A percentile compares a stretch with the other conserved stretches of the same genome.
Conservation (phyloP, 2,329 filamentous ascomycete genomes). For the Whalleya microplaca region DNA sequence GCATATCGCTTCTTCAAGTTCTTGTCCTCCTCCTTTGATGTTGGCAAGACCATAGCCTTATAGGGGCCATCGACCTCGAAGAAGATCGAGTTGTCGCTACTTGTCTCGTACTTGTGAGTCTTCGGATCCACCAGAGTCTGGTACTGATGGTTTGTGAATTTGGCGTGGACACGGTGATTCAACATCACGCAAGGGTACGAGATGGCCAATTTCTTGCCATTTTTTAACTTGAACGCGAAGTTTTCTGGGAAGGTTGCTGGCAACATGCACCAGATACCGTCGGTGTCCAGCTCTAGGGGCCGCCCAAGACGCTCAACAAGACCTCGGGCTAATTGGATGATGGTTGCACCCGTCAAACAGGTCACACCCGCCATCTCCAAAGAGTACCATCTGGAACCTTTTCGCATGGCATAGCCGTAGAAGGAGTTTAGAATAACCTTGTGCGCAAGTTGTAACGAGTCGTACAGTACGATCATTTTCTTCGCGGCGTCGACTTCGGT, state of each 20-base stretch:
- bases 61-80: constrained; percentile 99
- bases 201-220: constrained; percentile 93
- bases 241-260: constrained; percentile 96
- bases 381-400: constrained; percentile 98
- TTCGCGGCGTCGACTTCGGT: constrained; percentile 89
- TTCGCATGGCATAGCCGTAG: constrained; percentile 99
- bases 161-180: constrained; percentile 92
- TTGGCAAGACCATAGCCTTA: constrained; percentile 94
- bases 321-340: constrained; percentile 94
- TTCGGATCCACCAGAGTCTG: constrained; percentile 81
- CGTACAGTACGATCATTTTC: constrained; percentile 97
- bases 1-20: constrained; percentile 99
- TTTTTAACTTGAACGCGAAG: constrained; percentile 90
- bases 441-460: constrained; percentile 94
- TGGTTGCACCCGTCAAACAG: constrained; percentile 91
- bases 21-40: constrained; percentile 98
- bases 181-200: constrained; percentile 99
- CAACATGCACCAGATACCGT: constrained; percentile 99
- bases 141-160: constrained; percentile 97
- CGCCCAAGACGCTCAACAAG: constrained; percentile 92
- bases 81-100: constrained; percentile 99
- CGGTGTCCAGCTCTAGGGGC: constrained; percentile 92
- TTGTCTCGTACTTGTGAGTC: constrained; percentile 89
- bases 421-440: constrained; percentile 99
- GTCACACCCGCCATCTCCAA: constrained; percentile 99